phyloP scores from a whole-genome alignment of 2,329 filamentous ascomycete genomes.

The Ophiostoma montium region DNA sequence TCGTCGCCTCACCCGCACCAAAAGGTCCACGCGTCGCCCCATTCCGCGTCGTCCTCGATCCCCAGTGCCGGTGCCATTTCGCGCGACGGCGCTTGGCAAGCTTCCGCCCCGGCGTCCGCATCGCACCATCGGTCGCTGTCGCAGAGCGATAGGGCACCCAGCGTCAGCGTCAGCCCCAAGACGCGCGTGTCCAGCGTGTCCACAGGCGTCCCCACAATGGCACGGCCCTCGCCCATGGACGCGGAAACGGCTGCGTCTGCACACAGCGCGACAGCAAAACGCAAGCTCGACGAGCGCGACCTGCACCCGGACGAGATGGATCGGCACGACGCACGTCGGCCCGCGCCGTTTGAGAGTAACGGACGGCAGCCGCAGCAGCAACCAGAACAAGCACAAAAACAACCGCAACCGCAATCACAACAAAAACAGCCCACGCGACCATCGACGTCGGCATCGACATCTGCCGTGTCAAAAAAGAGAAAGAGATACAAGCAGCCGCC shows the following conservation, averaged over 20 bases:
- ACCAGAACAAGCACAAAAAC: neutral
- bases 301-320: constrained; percentile 38
- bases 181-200: constrained; percentile 45
- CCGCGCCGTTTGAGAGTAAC: constrained; percentile 30
- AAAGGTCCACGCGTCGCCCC: constrained; percentile 17
- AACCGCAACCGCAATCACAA: neutral
- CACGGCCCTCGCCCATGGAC: constrained; percentile 15
- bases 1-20: neutral
- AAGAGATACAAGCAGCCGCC: neutral
- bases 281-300: constrained; percentile 34
- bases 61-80: neutral
- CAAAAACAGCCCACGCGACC: neutral
- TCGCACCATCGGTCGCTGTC: constrained; percentile 34
- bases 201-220: constrained; percentile 21
- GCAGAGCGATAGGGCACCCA: constrained; percentile 51
- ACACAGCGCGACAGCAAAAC: constrained; percentile 27
- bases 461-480: neutral
- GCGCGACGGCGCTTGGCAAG: neutral
- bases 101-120: neutral
- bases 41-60: constrained; percentile 16
- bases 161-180: constrained; percentile 66
- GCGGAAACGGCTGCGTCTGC: constrained; percentile 19
- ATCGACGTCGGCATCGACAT: neutral
- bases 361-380: neutral
- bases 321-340: constrained; percentile 28